These are phyloP conservation scores for Luzula sylvatica DNA, from an alignment of 176 grass and related monocot species.

Conservation along the genomic window DNA sequence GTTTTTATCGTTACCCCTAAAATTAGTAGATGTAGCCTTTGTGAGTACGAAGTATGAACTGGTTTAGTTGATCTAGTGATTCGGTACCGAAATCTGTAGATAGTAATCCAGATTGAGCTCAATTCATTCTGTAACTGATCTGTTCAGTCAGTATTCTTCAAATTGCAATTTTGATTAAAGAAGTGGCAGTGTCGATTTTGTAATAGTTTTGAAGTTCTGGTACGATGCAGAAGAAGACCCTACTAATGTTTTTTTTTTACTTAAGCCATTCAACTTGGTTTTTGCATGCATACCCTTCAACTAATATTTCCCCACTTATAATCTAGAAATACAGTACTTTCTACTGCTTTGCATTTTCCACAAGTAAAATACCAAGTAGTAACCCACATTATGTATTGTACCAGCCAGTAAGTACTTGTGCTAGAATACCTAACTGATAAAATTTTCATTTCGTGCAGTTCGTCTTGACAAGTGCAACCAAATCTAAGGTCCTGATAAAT, in stretches of 20 bases:
- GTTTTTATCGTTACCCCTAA: neutral
- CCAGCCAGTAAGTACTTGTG: neutral
- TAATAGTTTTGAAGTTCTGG: neutral
- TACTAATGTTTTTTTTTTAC: too few species aligned
- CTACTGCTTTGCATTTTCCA: neutral
- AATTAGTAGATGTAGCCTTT: slow-evolving; percentile 1
- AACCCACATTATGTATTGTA: neutral
- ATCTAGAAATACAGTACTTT: neutral
- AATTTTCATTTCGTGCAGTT: neutral
- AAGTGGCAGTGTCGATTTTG: neutral
- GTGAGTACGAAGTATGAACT: neutral
- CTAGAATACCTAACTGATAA: neutral
- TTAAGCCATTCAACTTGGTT: too few species aligned
- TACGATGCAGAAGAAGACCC: neutral
- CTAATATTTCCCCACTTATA: neutral
- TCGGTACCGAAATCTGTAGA: neutral
- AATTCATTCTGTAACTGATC: neutral
- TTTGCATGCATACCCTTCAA: neutral
- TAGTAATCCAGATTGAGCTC: neutral
- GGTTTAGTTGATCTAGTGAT: neutral
- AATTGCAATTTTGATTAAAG: neutral
- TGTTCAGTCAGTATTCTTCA: neutral
- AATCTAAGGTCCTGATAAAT: neutral
- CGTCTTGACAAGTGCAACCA: neutral
- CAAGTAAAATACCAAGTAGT: neutral